Base-by-base conservation (phyloP, 2,329 filamentous ascomycete species). In the Arthrobotrys pseudoclavata region DNA sequence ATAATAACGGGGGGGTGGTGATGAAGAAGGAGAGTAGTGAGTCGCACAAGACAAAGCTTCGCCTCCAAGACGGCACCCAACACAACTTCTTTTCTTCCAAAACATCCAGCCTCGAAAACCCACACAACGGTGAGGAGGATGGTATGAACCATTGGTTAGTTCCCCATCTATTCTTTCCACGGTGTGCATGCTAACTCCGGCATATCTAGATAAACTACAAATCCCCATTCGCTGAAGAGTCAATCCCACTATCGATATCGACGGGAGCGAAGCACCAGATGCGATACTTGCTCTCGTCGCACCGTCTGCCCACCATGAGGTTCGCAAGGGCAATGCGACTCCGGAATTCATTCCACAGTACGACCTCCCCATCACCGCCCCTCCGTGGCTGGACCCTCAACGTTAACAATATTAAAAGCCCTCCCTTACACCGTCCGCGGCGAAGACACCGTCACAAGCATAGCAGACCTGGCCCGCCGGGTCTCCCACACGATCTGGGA, bases 21-120 rank as follows among this genome's bases (percentile, higher is more conserved):
- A 12, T 69, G 66, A 55, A 50, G 34, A 20, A 29, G 50, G 31
- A 29, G n/a, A 3, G 12, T 26, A 47, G 64, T 69, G 70, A 75
- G 70, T 69, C 70, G 70, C 70, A 69, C 70, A 63, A 55, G 34
- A 18, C 69, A 48, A 62, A 45, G 29, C 55, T 63, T 75, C 63
- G 70, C 68, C 70, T 75, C 70, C 63, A 75, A 37, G 34, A 57
- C 70, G 37, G 15, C 70, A 37, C 20, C 29, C 45, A 70, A 70
- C 55, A 26, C 57, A 63, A 63, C 24, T 45, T 52, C 24, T 53
- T 18, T n/a, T 53, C 50, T 40, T 40, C 37, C 13, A 1, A 13
- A 40, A 40, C 37, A 40, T 4, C 37, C 37, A 40, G 4, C 37
- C 2, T 40, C 13, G 6, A 37, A 40, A 40, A 40, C 9, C 4